These are phyloP conservation scores for Beauveria rudraprayagi DNA, from an alignment of 2,329 filamentous ascomycete genomes.

Conservation along the genomic window DNA sequence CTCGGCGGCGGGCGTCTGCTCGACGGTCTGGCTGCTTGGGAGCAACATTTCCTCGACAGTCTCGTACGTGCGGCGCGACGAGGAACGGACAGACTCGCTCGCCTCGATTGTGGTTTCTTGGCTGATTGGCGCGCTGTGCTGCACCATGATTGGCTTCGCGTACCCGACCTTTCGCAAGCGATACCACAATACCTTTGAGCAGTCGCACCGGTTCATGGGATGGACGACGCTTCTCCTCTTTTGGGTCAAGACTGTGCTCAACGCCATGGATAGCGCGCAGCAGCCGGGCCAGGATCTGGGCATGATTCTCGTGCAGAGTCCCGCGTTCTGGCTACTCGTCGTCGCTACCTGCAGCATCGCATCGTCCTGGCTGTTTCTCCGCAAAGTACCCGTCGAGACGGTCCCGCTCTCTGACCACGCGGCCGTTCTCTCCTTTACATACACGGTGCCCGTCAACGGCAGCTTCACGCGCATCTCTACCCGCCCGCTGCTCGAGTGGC, in stretches of 20 bases:
- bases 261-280: slow-evolving; percentile 37
- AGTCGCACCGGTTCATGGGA: slow-evolving; percentile 64
- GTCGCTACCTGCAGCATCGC: slow-evolving; percentile 57
- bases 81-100: slow-evolving; percentile 16
- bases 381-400: slow-evolving; percentile 56
- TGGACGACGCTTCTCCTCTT: slow-evolving; percentile 60
- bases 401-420: slow-evolving; percentile 66
- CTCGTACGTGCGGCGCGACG: slow-evolving; percentile 18
- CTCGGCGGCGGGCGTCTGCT: slow-evolving; percentile 40
- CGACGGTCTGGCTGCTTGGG: slow-evolving; percentile 41
- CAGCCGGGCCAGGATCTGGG: slow-evolving; percentile 26
- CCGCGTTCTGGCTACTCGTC: slow-evolving; percentile 59
- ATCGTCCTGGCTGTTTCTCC: slow-evolving; percentile 66
- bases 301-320: slow-evolving; percentile 27
- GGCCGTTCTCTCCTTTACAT: slow-evolving; percentile 60
- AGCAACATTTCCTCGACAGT: slow-evolving; percentile 32
- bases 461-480: slow-evolving; percentile 48
- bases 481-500: slow-evolving; percentile 61
- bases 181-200: slow-evolving; percentile 62
- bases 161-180: slow-evolving; percentile 55
- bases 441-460: slow-evolving; percentile 46
- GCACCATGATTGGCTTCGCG: slow-evolving; percentile 53
- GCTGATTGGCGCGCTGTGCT: slow-evolving; percentile 48
- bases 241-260: slow-evolving; percentile 53
- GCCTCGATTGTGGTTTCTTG: slow-evolving; percentile 43